These are phyloP conservation scores for Calonectria naviculata DNA, from an alignment of 2,329 filamentous ascomycete genomes.

Conservation along the genomic window DNA sequence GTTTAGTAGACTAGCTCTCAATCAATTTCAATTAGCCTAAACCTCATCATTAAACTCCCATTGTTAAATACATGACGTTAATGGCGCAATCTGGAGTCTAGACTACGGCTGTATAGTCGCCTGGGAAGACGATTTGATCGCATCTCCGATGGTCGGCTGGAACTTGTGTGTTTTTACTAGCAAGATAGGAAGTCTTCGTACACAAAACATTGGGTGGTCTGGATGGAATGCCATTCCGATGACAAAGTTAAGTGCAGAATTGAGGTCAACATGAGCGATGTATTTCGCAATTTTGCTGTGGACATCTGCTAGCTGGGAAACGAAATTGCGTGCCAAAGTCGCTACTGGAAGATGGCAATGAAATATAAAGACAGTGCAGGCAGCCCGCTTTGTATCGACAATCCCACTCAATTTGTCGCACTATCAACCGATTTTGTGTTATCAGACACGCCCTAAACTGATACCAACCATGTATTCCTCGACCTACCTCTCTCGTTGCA, in stretches of 20 bases:
- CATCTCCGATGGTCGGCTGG: background rate
- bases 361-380: background rate
- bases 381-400: background rate
- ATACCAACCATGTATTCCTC: background rate
- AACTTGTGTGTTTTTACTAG: too few species aligned
- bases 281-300: background rate
- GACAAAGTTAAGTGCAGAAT: background rate
- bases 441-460: background rate
- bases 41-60: background rate
- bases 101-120: background rate
- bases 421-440: background rate
- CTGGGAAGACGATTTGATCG: background rate
- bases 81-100: background rate
- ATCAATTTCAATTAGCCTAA: background rate
- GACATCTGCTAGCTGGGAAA: background rate
- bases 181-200: too few species aligned
- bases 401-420: background rate
- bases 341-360: background rate
- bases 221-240: background rate
- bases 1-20: background rate
- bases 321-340: too few species aligned
- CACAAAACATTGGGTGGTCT: background rate
- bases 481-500: background rate
- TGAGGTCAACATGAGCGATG: background rate
- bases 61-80: background rate